A percentile compares a stretch with the other conserved stretches of the same genome.
Evolutionary conservation across 192 early-diverging fungal genomes (phyloP).

Genomic region (Rhizoclosmatium globosum): DNA sequence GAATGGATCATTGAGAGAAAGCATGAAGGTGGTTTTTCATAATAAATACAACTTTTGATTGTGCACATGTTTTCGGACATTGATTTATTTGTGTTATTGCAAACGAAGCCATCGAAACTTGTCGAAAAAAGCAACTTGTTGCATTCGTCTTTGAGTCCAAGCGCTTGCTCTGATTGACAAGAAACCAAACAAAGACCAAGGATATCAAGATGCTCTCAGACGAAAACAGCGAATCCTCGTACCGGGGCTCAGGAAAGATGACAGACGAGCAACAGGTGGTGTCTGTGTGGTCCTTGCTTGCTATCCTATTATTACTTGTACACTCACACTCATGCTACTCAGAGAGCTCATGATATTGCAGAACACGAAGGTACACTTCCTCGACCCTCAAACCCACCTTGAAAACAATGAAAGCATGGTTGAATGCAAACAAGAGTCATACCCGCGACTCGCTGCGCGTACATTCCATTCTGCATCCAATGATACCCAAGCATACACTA

Average conservation of each 20-base stretch:
- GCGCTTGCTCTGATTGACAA: not conserved
- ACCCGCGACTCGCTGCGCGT: no score
- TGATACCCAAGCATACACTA: no score
- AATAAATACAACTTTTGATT: no score
- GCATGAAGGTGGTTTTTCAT: no score
- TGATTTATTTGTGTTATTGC: no score
- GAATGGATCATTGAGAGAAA: not conserved
- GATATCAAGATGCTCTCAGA: slow-evolving; percentile 5
- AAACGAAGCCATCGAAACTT: no score
- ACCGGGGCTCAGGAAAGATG: not conserved
- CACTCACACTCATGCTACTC: not conserved
- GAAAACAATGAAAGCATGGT: not conserved
- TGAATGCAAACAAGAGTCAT: no score
- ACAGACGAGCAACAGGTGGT: slow-evolving; percentile 14
- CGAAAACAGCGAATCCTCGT: not conserved
- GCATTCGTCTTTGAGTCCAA: no score
- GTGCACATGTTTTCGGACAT: no score
- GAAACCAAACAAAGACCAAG: not conserved
- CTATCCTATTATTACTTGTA: not conserved
- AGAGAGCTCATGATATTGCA: slow-evolving; percentile 14
- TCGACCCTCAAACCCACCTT: not conserved
- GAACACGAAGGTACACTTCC: slow-evolving; percentile 17
- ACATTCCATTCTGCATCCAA: no score
- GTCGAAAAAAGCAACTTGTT: no score
- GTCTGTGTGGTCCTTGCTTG: not conserved